Evolutionary conservation across 805 yeast genomes (phyloP), one percentile per base, ranked within the genome.

Genomic region (Pichia rugopelliculosa): DNA sequence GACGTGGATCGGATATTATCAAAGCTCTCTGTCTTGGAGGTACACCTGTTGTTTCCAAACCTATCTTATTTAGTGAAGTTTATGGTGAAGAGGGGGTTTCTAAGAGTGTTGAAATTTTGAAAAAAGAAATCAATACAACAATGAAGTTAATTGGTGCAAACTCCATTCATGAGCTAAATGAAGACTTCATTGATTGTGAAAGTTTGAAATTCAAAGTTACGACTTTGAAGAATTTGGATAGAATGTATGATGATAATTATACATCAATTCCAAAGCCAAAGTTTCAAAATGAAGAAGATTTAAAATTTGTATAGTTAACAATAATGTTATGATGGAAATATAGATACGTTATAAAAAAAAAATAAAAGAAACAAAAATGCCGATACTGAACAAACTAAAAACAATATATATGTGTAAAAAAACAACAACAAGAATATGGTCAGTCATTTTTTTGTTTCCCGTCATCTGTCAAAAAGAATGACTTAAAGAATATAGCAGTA

Each of bases 71-170:
- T 59, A 88, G 89, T 36, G 78, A 84, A 80, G 74, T 85, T 18
- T 86, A 85, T 55, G 93, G 95, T 3, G 86, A 77, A 53, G 78
- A 68, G 6, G 95, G 95, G n/a, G 88, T 83, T 12, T 62, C 60
- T 34, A 74, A 74, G 50, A 84, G 87, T 13, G 73, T 82, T 42
- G 78, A 75, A 50, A 68, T 82, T 3, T 67, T 83, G 58, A 71
- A 75, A 49, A 74, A 70, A 34, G 88, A 83, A 56, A 69, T 82
- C 61, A 62, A 65, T 40, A 73, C 78, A 66, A 76, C 78, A 51
- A 77, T 83, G 85, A 71, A 80, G 49, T 67, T 83, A 22, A 64
- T 83, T 46, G 89, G 88, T 2, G 85, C 74, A 2, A 72, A 69
- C 15, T 49, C 50, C 9, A 49, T 59, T 9, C 40, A 30, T 10